Conservation (phyloP, 2,329 filamentous ascomycete species). For the Phyllosticta capitalensis region DNA sequence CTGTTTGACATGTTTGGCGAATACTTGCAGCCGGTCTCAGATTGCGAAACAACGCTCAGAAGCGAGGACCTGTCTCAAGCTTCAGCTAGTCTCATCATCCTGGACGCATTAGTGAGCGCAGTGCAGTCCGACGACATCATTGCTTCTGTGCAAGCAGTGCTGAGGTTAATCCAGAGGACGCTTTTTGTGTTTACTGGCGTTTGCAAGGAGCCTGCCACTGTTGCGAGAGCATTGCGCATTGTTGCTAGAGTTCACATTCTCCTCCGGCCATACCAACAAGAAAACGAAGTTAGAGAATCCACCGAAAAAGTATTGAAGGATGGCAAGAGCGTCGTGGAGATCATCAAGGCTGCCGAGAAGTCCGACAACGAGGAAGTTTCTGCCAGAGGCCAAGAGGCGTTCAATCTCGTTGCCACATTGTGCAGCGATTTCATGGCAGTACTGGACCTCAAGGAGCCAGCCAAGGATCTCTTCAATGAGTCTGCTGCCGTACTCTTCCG, state of each 20-base stretch:
- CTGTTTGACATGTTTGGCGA: conserved; percentile 22
- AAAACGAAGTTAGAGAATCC: not conserved
- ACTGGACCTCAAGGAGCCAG: conserved; percentile 9
- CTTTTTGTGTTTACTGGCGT: conserved; percentile 2
- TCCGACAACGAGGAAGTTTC: not conserved
- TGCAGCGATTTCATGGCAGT: conserved; percentile 9
- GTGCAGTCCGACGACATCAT: conserved; percentile 5
- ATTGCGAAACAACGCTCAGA: not conserved
- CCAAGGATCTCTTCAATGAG: conserved; percentile 9
- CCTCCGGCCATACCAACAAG: conserved; percentile 4
- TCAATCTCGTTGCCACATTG: conserved; percentile 8
- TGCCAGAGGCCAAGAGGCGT: conserved; percentile 7
- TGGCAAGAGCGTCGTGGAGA: not conserved
- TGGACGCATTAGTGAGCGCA: conserved; percentile 5
- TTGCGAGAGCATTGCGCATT: conserved; percentile 3
- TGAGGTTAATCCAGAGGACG: conserved; percentile 3
- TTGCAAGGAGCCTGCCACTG: conserved; percentile 5
- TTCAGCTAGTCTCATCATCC: conserved; percentile 6
- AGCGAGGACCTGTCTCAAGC: not conserved
- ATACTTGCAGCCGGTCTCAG: conserved; percentile 14
- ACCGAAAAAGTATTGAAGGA: not conserved
- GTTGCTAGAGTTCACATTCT: conserved; percentile 6
- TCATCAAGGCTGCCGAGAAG: conserved; percentile 3
- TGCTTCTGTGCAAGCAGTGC: not conserved
- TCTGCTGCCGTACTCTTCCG: conserved; percentile 5